Evolutionary conservation across 2,329 filamentous ascomycete genomes (phyloP).

Genomic region (Fusarium circinatum): DNA sequence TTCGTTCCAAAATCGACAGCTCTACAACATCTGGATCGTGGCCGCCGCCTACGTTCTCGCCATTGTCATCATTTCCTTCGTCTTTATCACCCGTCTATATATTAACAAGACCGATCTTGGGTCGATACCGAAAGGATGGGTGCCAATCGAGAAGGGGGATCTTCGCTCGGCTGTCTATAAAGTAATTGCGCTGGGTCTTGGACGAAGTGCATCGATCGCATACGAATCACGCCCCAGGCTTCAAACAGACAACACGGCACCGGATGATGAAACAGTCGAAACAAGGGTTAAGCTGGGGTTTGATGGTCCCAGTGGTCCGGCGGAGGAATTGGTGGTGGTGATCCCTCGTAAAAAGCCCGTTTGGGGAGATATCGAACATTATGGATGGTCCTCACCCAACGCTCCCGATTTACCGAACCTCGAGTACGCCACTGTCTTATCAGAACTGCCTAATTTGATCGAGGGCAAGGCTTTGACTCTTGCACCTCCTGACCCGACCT

Average conservation of each 20-base stretch:
- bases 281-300: conserved; percentile 37
- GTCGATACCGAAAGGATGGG: conserved; percentile 86
- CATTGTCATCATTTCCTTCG: conserved; percentile 73
- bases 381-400: conserved; percentile 87
- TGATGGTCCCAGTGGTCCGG: conserved; percentile 51
- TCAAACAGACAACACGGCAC: conserved; percentile 26
- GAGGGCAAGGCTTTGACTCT: conserved; percentile 93
- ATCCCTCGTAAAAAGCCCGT: conserved; percentile 63
- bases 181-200: conserved; percentile 78
- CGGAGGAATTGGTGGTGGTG: conserved; percentile 54
- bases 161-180: conserved; percentile 78
- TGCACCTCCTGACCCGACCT: conserved; percentile 66
- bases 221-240: conserved; percentile 65
- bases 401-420: conserved; percentile 79
- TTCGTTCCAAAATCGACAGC: conserved; percentile 71
- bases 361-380: conserved; percentile 88
- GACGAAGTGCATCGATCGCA: conserved; percentile 82
- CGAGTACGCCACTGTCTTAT: conserved; percentile 84
- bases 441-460: conserved; percentile 87
- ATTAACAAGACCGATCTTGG: conserved; percentile 82
- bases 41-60: conserved; percentile 80
- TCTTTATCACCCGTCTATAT: conserved; percentile 87
- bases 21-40: conserved; percentile 86
- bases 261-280: conserved; percentile 29
- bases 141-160: conserved; percentile 87